Base-by-base conservation (phyloP, 257 asterid genomes). In the Capsicum chinense region DNA sequence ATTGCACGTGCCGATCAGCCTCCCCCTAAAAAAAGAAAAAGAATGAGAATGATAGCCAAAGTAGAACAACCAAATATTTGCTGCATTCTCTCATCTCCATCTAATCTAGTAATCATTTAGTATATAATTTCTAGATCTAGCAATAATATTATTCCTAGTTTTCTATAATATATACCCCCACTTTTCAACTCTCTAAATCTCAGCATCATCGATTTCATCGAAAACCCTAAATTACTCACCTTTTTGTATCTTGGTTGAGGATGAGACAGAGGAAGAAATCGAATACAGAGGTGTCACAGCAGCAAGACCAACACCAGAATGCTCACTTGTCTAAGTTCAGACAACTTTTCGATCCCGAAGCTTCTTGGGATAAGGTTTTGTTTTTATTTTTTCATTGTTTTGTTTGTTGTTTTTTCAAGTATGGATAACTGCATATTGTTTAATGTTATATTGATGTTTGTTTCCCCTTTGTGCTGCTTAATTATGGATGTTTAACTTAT, bases 191-290 rank as follows among this genome's bases (percentile, higher is more conserved):
- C 62, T 10, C 54, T 83, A 33, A 71, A 56, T 35, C 33, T 52
- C 16, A 39, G n/a, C 47, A 83, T 2, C 85, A 44, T 81, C 78
- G 78, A 47, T 74, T 68, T 54, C 42, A 68, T 58, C 48, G 33
- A 16, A 83, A 83, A 83, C 85, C 85, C 85, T 83, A 83, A 68
- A 14, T 13, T 74, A 11, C 16, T 26, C 47, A 16, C 83, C 15
- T 21, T 66, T 56, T 86, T 12, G 15, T n/a, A 21, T 3, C 48
- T 52, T 1, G 19, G 19, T 52, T 85, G 78, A 86, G 83, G 86
- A 92, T 95, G 98, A 95, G 90, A 74, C 97, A 95, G 80, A 93
- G 99, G 88, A 95, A 95, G 90, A 87, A 94, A 63, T 89, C 88
- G 59, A 95, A 95, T 89, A 86, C 82, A 83, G 90, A 89, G 88